Percentiles rank a stretch among this genome's conserved stretches.
phyloP scores from a whole-genome alignment of 257 asterid genomes.

The Plantago major region DNA sequence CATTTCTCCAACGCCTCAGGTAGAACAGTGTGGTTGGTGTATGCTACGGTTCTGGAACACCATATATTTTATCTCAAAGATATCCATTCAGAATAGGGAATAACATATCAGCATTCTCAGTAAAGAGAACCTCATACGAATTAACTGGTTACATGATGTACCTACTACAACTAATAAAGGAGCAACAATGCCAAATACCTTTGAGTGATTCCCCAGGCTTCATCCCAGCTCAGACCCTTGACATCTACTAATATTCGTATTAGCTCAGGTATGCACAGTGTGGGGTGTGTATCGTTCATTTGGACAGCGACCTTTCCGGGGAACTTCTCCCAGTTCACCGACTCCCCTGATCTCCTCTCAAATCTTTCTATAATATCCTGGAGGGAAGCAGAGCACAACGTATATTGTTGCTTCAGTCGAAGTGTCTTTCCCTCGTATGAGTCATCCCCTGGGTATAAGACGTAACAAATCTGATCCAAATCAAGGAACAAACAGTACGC shows the following conservation, averaged over 20 bases:
- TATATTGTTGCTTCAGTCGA: constrained; percentile 59
- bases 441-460: constrained; percentile 65
- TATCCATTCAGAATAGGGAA: background rate
- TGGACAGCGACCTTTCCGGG: constrained; percentile 63
- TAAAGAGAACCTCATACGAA: background rate
- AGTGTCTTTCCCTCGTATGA: constrained; percentile 59
- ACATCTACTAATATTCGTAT: constrained; percentile 50
- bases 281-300: constrained; percentile 70
- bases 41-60: constrained; percentile 52
- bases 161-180: background rate
- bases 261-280: constrained; percentile 62
- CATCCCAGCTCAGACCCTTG: constrained; percentile 56
- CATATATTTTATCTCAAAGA: constrained; percentile 10
- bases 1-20: constrained; percentile 75
- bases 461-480: constrained; percentile 46
- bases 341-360: constrained; percentile 46
- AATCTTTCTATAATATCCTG: constrained; percentile 58
- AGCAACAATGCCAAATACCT: constrained; percentile 26
- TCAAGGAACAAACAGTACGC: background rate
- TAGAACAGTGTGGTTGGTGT: constrained; percentile 65
- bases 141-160: too few relatives aligned
- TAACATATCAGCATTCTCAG: background rate
- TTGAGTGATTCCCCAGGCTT: constrained; percentile 59
- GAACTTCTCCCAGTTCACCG: constrained; percentile 43
- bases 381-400: constrained; percentile 66